A percentile compares a stretch with the other conserved stretches of the same genome.
Evolutionary conservation across 2,329 filamentous ascomycete genomes (phyloP).

Genomic region (Fusarium euwallaceae): DNA sequence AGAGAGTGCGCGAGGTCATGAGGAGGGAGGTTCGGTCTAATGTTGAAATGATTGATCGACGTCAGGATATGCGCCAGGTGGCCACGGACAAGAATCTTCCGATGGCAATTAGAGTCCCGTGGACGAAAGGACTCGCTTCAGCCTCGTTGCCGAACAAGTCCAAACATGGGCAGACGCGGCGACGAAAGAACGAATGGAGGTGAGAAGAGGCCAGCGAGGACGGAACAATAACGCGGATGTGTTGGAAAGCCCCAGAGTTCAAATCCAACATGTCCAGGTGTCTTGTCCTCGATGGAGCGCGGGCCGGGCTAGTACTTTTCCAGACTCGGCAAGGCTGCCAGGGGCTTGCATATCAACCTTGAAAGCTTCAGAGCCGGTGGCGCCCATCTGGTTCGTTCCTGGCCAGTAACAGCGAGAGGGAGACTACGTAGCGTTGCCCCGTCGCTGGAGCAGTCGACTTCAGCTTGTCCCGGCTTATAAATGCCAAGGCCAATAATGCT

Average conservation of each 20-base stretch:
- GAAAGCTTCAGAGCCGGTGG: slow-evolving; percentile 25
- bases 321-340: slow-evolving; percentile 46
- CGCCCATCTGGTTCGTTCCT: slow-evolving; percentile 1
- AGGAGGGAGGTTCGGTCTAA: slow-evolving; percentile 23
- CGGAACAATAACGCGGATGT: slow-evolving; percentile 23
- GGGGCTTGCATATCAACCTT: slow-evolving; percentile 42
- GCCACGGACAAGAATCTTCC: slow-evolving; percentile 17
- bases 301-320: slow-evolving; percentile 45
- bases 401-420: slow-evolving; percentile 26
- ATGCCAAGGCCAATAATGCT: slow-evolving; percentile 27
- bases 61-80: slow-evolving; percentile 35
- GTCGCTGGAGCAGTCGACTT: slow-evolving; percentile 17
- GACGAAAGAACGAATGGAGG: not conserved
- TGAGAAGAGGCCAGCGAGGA: slow-evolving; percentile 33
- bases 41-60: slow-evolving; percentile 24
- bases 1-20: slow-evolving; percentile 44
- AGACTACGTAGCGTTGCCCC: slow-evolving; percentile 22
- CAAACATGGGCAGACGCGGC: slow-evolving; percentile 30
- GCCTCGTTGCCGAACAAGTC: slow-evolving; percentile 7
- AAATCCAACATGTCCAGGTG: slow-evolving; percentile 44
- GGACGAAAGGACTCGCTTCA: slow-evolving; percentile 29
- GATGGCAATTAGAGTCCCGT: slow-evolving; percentile 18
- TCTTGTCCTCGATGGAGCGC: slow-evolving; percentile 41
- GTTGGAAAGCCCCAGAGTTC: slow-evolving; percentile 25
- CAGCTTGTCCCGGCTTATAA: slow-evolving; percentile 4